Evolutionary conservation across 176 grass and related monocot genomes (phyloP).

Genomic region (Juncus effusus): DNA sequence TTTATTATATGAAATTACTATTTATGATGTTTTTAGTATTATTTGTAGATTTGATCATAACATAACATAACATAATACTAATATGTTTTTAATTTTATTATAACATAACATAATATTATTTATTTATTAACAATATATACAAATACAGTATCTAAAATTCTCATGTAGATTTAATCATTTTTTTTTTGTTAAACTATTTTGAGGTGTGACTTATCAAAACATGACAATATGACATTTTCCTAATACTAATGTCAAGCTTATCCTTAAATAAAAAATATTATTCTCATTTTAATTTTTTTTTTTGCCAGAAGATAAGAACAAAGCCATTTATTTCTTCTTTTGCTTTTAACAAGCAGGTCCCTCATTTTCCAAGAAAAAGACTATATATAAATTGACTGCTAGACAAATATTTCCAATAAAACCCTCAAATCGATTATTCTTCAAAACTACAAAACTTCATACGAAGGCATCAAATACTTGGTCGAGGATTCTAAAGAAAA

Average conservation of each 20-base stretch:
- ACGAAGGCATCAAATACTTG: too few species aligned
- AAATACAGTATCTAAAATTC: constrained; percentile 6
- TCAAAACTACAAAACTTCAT: too few species aligned
- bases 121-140: not conserved
- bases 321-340: constrained; percentile 24
- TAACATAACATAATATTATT: too few species aligned
- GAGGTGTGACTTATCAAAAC: not conserved
- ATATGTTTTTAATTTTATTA: too few species aligned
- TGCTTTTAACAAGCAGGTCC: constrained; percentile 23
- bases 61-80: too few species aligned
- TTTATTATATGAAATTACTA: too few species aligned
- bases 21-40: too few species aligned
- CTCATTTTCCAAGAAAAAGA: not conserved
- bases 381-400: constrained; percentile 2
- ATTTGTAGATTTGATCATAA: too few species aligned
- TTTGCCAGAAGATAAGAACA: constrained; percentile 22
- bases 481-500: too few species aligned
- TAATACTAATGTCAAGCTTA: constrained; percentile 7
- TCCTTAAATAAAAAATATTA: constrained; percentile 8
- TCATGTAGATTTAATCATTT: constrained; percentile 12
- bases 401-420: constrained; percentile 2
- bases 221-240: not conserved
- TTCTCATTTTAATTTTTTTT: constrained; percentile 2
- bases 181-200: constrained; percentile 12
- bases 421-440: not conserved